Evolutionary conservation across 257 asterid species (phyloP).

Genomic region (Mentha longifolia): DNA sequence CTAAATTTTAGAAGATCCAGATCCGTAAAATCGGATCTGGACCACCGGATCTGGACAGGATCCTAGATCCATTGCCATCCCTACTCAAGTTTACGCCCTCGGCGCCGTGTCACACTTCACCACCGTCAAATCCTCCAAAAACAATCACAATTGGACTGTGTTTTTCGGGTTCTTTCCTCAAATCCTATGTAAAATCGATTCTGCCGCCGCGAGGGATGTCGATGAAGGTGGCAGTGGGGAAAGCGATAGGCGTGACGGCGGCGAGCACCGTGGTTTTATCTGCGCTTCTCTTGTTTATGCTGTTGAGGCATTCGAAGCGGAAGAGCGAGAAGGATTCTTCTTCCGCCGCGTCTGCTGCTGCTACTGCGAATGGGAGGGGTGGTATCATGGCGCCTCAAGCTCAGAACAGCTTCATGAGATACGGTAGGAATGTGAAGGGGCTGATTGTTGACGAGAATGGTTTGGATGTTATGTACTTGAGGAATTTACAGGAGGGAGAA

Average conservation of each 20-base stretch:
- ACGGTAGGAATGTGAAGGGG: conserved; percentile 72
- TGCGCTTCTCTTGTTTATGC: conserved; percentile 48
- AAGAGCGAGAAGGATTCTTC: conserved; percentile 32
- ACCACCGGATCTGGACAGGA: too few species aligned
- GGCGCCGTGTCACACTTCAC: too few species aligned
- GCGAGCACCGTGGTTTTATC: conserved; percentile 57
- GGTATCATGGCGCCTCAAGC: conserved; percentile 32
- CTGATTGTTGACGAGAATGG: conserved; percentile 91
- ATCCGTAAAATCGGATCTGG: too few species aligned
- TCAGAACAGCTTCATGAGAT: conserved; percentile 41
- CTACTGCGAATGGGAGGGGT: not conserved
- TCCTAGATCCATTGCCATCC: too few species aligned
- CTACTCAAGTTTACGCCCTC: too few species aligned
- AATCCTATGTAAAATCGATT: too few species aligned
- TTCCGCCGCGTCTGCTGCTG: not conserved
- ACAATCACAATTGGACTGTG: too few species aligned
- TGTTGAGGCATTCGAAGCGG: conserved; percentile 40
- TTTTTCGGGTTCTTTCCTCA: too few species aligned
- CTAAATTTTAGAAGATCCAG: too few species aligned
- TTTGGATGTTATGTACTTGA: conserved; percentile 91
- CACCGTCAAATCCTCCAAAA: too few species aligned
- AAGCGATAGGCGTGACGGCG: conserved; percentile 67
- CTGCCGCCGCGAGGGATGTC: conserved; percentile 39
- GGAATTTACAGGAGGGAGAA: conserved; percentile 53
- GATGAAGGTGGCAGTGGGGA: conserved; percentile 59